phyloP scores from a whole-genome alignment of 176 grass and related monocot species.

The Carex kokanica region DNA sequence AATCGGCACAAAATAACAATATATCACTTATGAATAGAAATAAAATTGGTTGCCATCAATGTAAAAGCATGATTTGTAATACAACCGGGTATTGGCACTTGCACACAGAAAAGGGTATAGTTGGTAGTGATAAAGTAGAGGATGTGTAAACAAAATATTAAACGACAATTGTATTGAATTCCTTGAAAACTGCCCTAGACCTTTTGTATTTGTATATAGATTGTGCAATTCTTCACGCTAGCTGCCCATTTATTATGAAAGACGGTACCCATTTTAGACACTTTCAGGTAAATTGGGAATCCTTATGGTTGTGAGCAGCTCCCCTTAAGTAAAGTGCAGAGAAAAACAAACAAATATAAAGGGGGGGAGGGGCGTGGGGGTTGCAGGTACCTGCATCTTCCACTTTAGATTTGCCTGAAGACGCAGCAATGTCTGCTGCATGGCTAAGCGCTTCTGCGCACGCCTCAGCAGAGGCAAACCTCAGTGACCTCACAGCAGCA shows the following conservation, averaged over 20 bases:
- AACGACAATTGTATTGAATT: neutral
- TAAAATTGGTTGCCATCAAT: neutral
- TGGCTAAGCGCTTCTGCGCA: slow-evolving; percentile 64
- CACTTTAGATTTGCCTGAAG: slow-evolving; percentile 50
- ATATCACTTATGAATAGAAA: neutral
- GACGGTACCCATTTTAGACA: neutral
- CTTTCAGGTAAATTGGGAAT: neutral
- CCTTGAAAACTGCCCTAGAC: neutral
- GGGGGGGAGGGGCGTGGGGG: neutral
- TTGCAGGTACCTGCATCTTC: slow-evolving; percentile 61
- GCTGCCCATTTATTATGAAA: neutral
- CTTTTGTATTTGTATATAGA: neutral
- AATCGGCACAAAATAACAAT: neutral
- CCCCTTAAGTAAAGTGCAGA: slow-evolving; percentile 7
- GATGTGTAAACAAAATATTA: neutral
- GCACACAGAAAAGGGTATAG: neutral
- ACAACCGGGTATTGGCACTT: neutral
- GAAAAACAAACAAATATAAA: slow-evolving; percentile 1
- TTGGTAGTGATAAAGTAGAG: neutral
- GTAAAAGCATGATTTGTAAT: neutral
- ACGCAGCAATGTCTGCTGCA: slow-evolving; percentile 71
- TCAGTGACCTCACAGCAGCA: slow-evolving; percentile 39
- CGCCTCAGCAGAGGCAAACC: slow-evolving; percentile 74
- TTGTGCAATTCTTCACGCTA: neutral
- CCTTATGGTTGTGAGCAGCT: neutral